phyloP scores from a whole-genome alignment of 257 asterid genomes.

The Misopates orontium region DNA sequence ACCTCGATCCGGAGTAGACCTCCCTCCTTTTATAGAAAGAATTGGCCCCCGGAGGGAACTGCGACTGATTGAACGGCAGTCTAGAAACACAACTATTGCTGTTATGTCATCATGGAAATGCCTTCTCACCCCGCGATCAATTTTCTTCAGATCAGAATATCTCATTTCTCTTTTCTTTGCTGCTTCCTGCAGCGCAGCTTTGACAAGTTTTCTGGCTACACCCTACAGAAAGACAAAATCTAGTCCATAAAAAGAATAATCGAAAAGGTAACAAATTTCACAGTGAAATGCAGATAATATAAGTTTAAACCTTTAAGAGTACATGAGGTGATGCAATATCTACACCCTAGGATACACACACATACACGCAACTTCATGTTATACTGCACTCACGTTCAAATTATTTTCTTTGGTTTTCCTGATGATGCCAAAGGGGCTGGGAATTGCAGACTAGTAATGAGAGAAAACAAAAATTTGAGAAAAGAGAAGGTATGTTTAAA shows the following conservation, averaged over 20 bases:
- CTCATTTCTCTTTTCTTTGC: constrained; percentile 81
- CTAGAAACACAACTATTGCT: constrained; percentile 61
- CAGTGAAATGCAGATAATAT: too few species aligned
- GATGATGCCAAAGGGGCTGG: too few species aligned
- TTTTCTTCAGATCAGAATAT: constrained; percentile 64
- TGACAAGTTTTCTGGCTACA: constrained; percentile 60
- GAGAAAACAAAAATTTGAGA: neutral
- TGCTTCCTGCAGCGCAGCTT: constrained; percentile 65
- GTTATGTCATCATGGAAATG: constrained; percentile 85
- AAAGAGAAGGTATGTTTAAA: constrained; percentile 6
- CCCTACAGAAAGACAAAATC: constrained; percentile 50
- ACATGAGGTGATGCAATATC: too few species aligned
- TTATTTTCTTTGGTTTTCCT: too few species aligned
- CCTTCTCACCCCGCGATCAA: constrained; percentile 71
- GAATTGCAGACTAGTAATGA: too few species aligned
- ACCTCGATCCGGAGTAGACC: constrained; percentile 29
- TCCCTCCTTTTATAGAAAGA: constrained; percentile 57
- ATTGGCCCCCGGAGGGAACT: constrained; percentile 44
- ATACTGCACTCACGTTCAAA: too few species aligned
- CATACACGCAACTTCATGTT: too few species aligned
- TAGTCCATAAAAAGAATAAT: constrained; percentile 1
- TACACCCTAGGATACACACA: too few species aligned
- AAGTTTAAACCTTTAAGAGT: too few species aligned
- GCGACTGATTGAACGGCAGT: constrained; percentile 53
- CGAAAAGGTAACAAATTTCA: neutral